Percentiles rank a stretch among this genome's conserved stretches.
These are phyloP conservation scores for Picea abies DNA, from an alignment of 83 land plant genomes.

Conservation along the genomic window DNA sequence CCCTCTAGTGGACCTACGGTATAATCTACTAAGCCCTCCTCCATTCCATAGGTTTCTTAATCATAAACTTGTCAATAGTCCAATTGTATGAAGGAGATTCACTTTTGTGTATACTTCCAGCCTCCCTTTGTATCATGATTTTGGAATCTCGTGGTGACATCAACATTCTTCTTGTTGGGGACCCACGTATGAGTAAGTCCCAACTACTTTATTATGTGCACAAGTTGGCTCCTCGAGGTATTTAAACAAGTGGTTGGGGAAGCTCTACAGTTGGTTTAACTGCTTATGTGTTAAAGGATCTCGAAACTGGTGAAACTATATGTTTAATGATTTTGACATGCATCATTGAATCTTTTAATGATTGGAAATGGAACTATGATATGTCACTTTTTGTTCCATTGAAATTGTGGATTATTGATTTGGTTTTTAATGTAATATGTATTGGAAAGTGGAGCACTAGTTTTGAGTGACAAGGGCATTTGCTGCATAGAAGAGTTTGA, in stretches of 20 bases:
- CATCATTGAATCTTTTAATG: neutral
- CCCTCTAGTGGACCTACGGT: no score
- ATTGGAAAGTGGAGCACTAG: constrained; percentile 94
- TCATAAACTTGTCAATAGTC: no score
- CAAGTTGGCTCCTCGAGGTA: constrained; percentile 96
- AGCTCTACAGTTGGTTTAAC: constrained; percentile 97
- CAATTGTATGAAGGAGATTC: no score
- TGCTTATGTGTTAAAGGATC: constrained; percentile 96
- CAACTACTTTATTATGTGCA: constrained; percentile 97
- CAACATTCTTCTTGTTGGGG: constrained; percentile 92
- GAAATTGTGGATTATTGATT: neutral
- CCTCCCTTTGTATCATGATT: no score
- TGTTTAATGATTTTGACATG: neutral
- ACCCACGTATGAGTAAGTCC: constrained; percentile 98
- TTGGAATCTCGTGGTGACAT: constrained; percentile 81
- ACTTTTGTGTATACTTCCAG: no score
- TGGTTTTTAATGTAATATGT: constrained; percentile 41
- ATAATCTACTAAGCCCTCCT: no score
- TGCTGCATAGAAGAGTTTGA: constrained; percentile 97
- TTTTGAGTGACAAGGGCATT: constrained; percentile 90
- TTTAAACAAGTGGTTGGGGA: constrained; percentile 96
- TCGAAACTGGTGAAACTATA: constrained; percentile 98
- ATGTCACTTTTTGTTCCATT: neutral
- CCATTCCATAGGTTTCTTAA: no score
- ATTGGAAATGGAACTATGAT: no score